phyloP scores from a whole-genome alignment of 352 stramenopile species.

The Peronosclerospora sorghi region DNA sequence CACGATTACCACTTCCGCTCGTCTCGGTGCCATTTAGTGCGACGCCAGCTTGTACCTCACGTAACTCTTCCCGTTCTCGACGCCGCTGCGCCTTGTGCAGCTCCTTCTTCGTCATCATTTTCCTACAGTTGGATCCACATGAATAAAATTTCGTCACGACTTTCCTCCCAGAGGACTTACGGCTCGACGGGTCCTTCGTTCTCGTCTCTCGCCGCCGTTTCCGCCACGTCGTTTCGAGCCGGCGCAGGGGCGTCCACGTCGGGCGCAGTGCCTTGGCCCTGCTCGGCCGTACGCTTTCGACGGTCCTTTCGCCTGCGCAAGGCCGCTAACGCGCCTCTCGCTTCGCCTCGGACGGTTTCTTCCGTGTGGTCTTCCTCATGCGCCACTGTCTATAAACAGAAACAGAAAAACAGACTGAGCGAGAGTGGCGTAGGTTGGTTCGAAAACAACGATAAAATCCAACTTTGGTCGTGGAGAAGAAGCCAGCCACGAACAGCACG shows the following conservation, averaged over 20 bases:
- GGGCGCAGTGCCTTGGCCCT: constrained; percentile 10
- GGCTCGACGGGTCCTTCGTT: constrained; percentile 26
- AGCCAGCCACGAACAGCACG: constrained; percentile 57
- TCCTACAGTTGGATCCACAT: constrained; percentile 8
- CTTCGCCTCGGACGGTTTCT: constrained; percentile 25
- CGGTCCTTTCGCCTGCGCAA: constrained; percentile 57
- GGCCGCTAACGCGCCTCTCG: constrained; percentile 39
- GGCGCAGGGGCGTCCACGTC: constrained; percentile 5
- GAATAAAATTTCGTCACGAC: not conserved
- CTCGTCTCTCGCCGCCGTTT: constrained; percentile 5
- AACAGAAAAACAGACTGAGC: too few species aligned
- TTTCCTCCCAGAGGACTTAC: constrained; percentile 7
- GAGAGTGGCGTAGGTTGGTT: too few species aligned
- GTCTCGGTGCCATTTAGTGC: too few species aligned
- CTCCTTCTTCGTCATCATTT: constrained; percentile 63
- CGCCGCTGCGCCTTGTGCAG: constrained; percentile 71
- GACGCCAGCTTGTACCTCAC: constrained; percentile 23
- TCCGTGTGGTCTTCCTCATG: constrained; percentile 25
- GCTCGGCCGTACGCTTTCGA: constrained; percentile 27
- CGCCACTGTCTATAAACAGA: constrained; percentile 18
- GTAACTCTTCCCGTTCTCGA: constrained; percentile 60
- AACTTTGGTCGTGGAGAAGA: constrained; percentile 37
- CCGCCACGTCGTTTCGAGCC: constrained; percentile 8
- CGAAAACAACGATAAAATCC: too few species aligned
- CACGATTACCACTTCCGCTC: not conserved